A percentile compares a stretch with the other conserved stretches of the same genome.
Conservation (phyloP, 805 yeast genomes). For the Grigorovia transvaalensis region DNA sequence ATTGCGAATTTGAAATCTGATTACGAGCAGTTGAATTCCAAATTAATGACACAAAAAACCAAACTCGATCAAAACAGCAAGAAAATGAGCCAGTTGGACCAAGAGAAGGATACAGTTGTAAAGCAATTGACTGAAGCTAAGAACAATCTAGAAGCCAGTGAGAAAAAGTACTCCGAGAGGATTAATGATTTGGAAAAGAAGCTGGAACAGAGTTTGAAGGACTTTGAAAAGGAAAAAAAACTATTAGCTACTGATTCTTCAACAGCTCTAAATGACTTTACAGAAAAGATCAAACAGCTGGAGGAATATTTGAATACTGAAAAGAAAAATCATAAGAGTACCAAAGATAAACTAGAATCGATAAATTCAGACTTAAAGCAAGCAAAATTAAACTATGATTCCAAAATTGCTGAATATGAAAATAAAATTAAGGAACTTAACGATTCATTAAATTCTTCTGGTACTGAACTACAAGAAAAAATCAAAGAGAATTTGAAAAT, state of each 20-base stretch:
- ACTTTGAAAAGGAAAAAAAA: neutral
- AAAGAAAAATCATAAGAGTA: neutral
- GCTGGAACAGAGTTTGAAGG: constrained; percentile 4
- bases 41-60: neutral
- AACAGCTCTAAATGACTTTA: constrained; percentile 37
- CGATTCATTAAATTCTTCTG: constrained; percentile 1
- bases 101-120: constrained; percentile 3
- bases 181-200: constrained; percentile 1
- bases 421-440: constrained; percentile 5
- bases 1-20: neutral
- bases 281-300: constrained; percentile 17
- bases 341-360: neutral
- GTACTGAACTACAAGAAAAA: neutral
- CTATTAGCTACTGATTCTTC: constrained; percentile 34
- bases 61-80: neutral
- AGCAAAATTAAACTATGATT: constrained; percentile 1
- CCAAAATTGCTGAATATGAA: constrained; percentile 3
- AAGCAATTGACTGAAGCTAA: constrained; percentile 1
- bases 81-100: constrained; percentile 3
- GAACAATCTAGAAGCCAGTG: neutral
- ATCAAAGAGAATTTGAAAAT: neutral
- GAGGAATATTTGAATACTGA: constrained; percentile 3
- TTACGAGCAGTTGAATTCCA: neutral
- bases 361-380: neutral
- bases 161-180: neutral